Evolutionary conservation across 768 basidiomycete species (phyloP), one percentile per base, ranked within the genome.

Genomic region (Calocybe cyanea): DNA sequence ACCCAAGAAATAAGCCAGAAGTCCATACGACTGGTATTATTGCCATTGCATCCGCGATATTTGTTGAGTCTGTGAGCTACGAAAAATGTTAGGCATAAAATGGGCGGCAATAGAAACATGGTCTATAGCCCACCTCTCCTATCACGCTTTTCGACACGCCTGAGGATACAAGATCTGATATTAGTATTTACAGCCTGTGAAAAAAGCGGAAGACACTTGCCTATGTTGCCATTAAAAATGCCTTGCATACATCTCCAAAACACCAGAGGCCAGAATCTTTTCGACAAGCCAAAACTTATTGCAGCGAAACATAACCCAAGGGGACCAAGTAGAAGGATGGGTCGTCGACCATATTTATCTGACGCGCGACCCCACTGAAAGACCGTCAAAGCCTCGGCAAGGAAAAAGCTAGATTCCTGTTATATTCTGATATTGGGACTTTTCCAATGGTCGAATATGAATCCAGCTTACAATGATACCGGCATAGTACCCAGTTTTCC

Each of bases 401-500:
- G 17, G 35, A 67, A 71, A 49, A 71, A 71, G 1, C 53, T 46
- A 14, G 67, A 69, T 52, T 66, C 64, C 67, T 72, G 38, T 35
- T 7, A 18, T 14, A 6, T 35, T 5, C 34, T n/a, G 34, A 35
- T n/a, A n/a, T n/a, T n/a, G n/a, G n/a, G n/a, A n/a, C n/a, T n/a
- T n/a, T n/a, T n/a, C n/a, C n/a, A n/a, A 35, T 38, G 13, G n/a
- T 38, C 6, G 6, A 28, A 20, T 4, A 15, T 1, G 9, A n/a
- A 21, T n/a, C 7, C 9, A 6, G 1, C 66, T 50, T 44, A 74
- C 75, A 23, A 76, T 68, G 21, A 75, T 47, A 4, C 75, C 75
- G 34, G 72, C 75, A 54, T 71, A 77, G 52, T 75, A 76, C 2
- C 75, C 75, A 4, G 68, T 72, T 48, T 66, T 70, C 4, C 55